Conservation (phyloP, 805 yeast species). For the Metschnikowia reukaufii region DNA sequence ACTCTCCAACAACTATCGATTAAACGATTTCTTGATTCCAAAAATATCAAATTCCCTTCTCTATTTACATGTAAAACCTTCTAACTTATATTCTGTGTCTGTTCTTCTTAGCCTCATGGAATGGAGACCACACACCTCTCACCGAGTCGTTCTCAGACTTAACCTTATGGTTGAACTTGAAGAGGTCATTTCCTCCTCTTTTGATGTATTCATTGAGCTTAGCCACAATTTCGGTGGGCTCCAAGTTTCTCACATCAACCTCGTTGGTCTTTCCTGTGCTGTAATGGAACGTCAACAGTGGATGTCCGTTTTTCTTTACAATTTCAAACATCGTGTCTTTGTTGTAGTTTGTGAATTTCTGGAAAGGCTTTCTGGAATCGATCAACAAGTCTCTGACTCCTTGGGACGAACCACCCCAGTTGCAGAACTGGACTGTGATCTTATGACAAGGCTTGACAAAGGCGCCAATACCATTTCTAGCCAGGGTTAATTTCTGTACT, state of each 20-base stretch:
- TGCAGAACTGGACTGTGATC: slow-evolving; percentile 78
- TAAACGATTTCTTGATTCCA: not conserved
- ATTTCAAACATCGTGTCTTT: slow-evolving; percentile 74
- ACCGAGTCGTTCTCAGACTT: slow-evolving; percentile 77
- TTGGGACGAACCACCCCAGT: slow-evolving; percentile 92
- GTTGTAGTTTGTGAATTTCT: slow-evolving; percentile 56
- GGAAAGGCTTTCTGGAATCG: slow-evolving; percentile 47
- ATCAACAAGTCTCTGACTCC: slow-evolving; percentile 57
- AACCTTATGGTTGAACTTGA: slow-evolving; percentile 71
- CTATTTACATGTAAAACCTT: slow-evolving; percentile 7
- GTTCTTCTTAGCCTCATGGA: slow-evolving; percentile 59
- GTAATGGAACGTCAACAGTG: slow-evolving; percentile 50
- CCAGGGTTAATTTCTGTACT: slow-evolving; percentile 54
- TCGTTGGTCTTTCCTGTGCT: slow-evolving; percentile 34
- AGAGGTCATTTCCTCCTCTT: slow-evolving; percentile 65
- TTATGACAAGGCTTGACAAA: slow-evolving; percentile 73
- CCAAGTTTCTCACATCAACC: slow-evolving; percentile 76
- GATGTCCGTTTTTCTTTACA: slow-evolving; percentile 76
- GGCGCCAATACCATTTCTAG: slow-evolving; percentile 77
- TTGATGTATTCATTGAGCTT: slow-evolving; percentile 65
- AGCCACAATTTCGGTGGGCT: slow-evolving; percentile 57
- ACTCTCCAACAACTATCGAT: not conserved
- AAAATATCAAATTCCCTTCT: not conserved
- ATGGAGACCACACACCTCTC: slow-evolving; percentile 97
- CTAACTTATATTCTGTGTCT: slow-evolving; percentile 37